Evolutionary conservation across 2,329 filamentous ascomycete genomes (phyloP), one percentile per base, ranked within the genome.

Genomic region (Aspergillus aculeatus): DNA sequence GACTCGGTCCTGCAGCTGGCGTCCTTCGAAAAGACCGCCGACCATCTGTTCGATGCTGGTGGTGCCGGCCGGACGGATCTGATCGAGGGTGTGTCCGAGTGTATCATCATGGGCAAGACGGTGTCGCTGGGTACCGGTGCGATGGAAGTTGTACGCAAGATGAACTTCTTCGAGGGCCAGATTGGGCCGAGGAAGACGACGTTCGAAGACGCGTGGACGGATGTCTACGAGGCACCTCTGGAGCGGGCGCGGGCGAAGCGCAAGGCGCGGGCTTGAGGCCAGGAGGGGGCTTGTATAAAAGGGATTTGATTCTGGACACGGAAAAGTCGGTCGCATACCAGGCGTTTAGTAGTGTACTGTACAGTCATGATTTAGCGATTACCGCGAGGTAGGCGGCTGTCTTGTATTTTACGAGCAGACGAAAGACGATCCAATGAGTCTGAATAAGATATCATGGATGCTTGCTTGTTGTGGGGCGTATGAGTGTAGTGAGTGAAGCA

Each of bases 41-140:
- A 99, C 73, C 95, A 99, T 77, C 79, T 99, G 47, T 99, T 99
- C 71, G 94, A 97, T 64, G 95, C 95, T 2, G 95, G 93, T 6
- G 90, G 92, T 5, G 88, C 89, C 58, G 96, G 96, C 83, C 97
- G 97, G 81, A 89, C 86, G 29, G 95, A 99, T 78, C 83, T 86
- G 63, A 96, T 99, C 62, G 91, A 96, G 75, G 95, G 95, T 69
- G 95, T 99, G 10, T 91, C 86, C 57, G 95, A 99, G 79, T 96
- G 92, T 77, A 98, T 99, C 72, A 99, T 99, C 73, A 95, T 98
- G 89, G 95, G 95, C 16, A 94, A 98, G 82, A 93, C 89, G 47
- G 96, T 98, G 85, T 85, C 85, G 49, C 82, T 99, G 38, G 95
- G 95, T 5, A 99, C 95, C 0, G 95, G 95, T 4, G 89, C 91